Base-by-base conservation (phyloP, 1,284 basidiomycete species). In the Ustilago tritici region DNA sequence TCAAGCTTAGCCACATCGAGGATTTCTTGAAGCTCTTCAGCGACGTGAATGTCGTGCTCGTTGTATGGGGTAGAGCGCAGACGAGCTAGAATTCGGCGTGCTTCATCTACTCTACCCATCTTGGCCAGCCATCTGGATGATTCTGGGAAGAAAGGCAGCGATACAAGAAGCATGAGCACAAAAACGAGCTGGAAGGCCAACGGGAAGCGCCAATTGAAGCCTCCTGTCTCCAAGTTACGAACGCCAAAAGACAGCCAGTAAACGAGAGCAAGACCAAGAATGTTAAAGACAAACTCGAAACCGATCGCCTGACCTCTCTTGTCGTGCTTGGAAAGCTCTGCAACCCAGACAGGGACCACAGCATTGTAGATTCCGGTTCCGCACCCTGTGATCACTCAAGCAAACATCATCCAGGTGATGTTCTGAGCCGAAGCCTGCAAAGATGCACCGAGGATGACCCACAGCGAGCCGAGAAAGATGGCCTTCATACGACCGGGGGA, bases 31-130 rank as follows among this genome's bases (percentile, higher is more conserved):
- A 72, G 53, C 38, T 72, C 70, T 3, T 28, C 32, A 6, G 50
- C 47, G 11, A 72, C 64, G n/a, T 52, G 56, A 5, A 52, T 6
- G 19, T 72, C 70, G 2, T 66, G 55, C 34, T 71, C 70, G 64
- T 71, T 53, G 59, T 62, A 71, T 4, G 63, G 69, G 0, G 40
- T 52, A 5, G 69, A 61, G 7, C 70, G 63, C 0, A 71, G 35
- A 7, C 64, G 60, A 1, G 70, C 54, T 4, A 71, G 64, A 35
- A 60, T 71, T 50, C 70, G 60, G 17, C 64, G 59, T 12, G 61
- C 59, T 54, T 71, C 70, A 46, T 71, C 70, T 12, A 71, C 62
- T 12, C 70, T 56, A 6, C 70, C 70, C 70, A 71, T 71, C 52
- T 71, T 66, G 1, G 70, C 64, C 3, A 71, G 60, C 70, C 70